These are phyloP conservation scores for Raddia guianensis DNA, from an alignment of 176 grass and related monocot species.

Conservation along the genomic window DNA sequence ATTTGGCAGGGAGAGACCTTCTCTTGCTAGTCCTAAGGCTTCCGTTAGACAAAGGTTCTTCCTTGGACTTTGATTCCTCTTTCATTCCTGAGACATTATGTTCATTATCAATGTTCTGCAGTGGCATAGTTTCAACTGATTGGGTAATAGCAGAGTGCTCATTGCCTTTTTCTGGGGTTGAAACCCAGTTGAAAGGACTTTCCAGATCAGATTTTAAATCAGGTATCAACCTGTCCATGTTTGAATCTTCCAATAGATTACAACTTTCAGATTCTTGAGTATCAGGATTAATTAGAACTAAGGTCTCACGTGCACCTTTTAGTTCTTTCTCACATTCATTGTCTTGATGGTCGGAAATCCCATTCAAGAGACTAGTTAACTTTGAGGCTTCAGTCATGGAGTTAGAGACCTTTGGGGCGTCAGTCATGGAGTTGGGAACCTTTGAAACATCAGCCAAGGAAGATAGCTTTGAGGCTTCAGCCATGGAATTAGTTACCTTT, in stretches of 20 bases:
- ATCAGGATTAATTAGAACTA: slow-evolving; percentile 36
- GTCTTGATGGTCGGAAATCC: slow-evolving; percentile 47
- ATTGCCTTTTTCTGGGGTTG: slow-evolving; percentile 46
- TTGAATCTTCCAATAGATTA: slow-evolving; percentile 43
- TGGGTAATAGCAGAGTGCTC: slow-evolving; percentile 29
- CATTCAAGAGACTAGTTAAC: slow-evolving; percentile 44
- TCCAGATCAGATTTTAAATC: slow-evolving; percentile 54
- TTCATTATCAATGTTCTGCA: slow-evolving; percentile 50
- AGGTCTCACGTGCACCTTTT: slow-evolving; percentile 27
- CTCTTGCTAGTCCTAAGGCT: slow-evolving; percentile 68
- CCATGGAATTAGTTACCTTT: slow-evolving; percentile 76
- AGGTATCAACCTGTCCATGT: slow-evolving; percentile 43
- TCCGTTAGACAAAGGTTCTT: slow-evolving; percentile 51
- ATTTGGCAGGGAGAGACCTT: slow-evolving; percentile 66
- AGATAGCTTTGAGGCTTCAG: slow-evolving; percentile 69
- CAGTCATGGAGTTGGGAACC: slow-evolving; percentile 55
- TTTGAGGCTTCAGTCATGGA: slow-evolving; percentile 53
- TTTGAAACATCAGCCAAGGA: slow-evolving; percentile 60
- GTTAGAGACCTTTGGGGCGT: slow-evolving; percentile 48
- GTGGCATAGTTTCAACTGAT: slow-evolving; percentile 52
- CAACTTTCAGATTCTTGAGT: slow-evolving; percentile 41
- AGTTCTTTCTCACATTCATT: slow-evolving; percentile 40
- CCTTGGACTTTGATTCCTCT: slow-evolving; percentile 53
- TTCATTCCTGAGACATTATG: slow-evolving; percentile 46
- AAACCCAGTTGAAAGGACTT: slow-evolving; percentile 32